A percentile compares a stretch with the other conserved stretches of the same genome.
phyloP scores from a whole-genome alignment of 768 basidiomycete species.

The Chalciporus chontae region DNA sequence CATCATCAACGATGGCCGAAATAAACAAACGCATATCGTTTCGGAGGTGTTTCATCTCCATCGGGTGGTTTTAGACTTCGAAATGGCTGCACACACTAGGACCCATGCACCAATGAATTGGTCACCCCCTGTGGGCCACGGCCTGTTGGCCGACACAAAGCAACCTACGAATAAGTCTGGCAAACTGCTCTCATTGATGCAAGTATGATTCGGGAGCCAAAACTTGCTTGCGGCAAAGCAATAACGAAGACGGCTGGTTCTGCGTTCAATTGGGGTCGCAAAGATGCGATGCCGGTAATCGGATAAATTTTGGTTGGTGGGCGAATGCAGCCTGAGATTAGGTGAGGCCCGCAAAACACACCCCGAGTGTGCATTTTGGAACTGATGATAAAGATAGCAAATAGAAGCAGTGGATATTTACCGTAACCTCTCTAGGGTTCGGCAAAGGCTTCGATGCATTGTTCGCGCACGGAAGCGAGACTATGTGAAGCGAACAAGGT shows the following conservation, averaged over 20 bases:
- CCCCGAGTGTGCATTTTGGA: not conserved
- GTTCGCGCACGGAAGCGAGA: slow-evolving; percentile 16
- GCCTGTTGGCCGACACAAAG: too few relatives aligned
- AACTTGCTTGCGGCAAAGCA: not conserved
- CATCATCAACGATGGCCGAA: not conserved
- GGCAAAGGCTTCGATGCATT: slow-evolving; percentile 16
- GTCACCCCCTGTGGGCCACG: not conserved
- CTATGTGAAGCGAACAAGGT: slow-evolving; percentile 13
- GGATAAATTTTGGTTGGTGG: slow-evolving; percentile 4
- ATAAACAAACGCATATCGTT: not conserved
- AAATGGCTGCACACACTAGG: not conserved
- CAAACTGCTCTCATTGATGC: too few relatives aligned
- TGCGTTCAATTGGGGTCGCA: not conserved
- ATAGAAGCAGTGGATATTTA: slow-evolving; percentile 4
- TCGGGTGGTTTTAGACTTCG: not conserved
- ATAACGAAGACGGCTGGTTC: not conserved
- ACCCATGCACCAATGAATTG: not conserved
- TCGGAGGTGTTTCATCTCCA: not conserved
- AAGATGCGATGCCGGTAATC: slow-evolving; percentile 4
- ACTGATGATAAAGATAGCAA: slow-evolving; percentile 1
- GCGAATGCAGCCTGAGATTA: slow-evolving; percentile 9
- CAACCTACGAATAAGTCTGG: not conserved
- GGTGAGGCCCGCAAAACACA: slow-evolving; percentile 15
- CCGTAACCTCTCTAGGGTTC: slow-evolving; percentile 6
- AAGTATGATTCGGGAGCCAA: not conserved